Conservation (phyloP, 2,329 filamentous ascomycete genomes). For the Juglanconis oblonga region DNA sequence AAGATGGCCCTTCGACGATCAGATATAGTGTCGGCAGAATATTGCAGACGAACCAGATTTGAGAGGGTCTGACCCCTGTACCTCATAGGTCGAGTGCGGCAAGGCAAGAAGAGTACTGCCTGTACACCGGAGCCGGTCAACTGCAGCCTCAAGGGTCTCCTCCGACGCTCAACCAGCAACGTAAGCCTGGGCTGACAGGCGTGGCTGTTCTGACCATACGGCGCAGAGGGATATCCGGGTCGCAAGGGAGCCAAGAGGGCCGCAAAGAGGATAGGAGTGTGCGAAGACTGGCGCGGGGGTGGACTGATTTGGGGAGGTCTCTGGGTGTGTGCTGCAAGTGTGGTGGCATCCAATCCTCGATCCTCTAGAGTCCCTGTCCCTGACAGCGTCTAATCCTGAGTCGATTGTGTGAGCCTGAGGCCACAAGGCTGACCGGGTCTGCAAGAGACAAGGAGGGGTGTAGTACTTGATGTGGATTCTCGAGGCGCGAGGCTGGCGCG, state of each 20-base stretch:
- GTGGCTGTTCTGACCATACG: neutral
- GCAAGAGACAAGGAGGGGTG: neutral
- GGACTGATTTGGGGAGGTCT: neutral
- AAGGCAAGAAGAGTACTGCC: too few relatives aligned
- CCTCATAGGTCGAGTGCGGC: neutral
- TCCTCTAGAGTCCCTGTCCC: neutral
- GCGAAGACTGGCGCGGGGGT: neutral
- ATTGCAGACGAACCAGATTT: neutral
- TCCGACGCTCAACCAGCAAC: too few relatives aligned
- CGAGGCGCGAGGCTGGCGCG: neutral
- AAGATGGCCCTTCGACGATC: too few relatives aligned
- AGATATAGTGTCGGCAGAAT: neutral
- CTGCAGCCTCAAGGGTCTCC: too few relatives aligned
- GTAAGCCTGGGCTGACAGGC: too few relatives aligned
- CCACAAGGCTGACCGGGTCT: neutral
- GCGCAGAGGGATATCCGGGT: neutral
- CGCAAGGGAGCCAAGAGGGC: neutral
- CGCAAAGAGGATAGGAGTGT: neutral
- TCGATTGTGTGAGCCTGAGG: neutral
- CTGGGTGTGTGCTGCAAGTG: slow-evolving; percentile 1
- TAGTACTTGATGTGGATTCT: neutral
- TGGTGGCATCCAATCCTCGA: slow-evolving; percentile 7
- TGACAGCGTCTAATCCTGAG: neutral
- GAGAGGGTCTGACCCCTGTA: neutral
- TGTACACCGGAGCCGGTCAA: too few relatives aligned